Evolutionary conservation across 306 rosid species (phyloP).

Genomic region (Trichosanthes cucumerina): DNA sequence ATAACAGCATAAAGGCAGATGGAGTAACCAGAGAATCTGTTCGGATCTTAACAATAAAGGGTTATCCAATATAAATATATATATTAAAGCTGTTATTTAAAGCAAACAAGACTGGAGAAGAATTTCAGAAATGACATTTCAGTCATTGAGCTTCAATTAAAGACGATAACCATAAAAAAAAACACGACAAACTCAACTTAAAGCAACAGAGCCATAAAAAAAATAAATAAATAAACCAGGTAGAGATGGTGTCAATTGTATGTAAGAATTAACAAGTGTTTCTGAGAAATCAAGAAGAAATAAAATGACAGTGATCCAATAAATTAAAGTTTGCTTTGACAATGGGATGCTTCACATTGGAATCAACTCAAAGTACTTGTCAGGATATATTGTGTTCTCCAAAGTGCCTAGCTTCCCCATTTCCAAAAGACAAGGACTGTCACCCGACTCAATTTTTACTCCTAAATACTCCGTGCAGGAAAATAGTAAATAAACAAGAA

Average conservation of each 20-base stretch:
- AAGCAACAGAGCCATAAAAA: neutral
- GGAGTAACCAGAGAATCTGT: neutral
- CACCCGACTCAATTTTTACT: neutral
- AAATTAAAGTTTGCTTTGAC: neutral
- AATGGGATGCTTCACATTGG: neutral
- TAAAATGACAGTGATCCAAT: neutral
- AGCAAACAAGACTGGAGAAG: neutral
- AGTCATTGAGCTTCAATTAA: neutral
- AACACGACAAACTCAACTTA: neutral
- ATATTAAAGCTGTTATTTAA: neutral
- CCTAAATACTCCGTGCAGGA: neutral
- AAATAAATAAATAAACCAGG: neutral
- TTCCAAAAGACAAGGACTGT: neutral
- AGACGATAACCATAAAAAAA: neutral
- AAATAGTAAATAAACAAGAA: neutral
- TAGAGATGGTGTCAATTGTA: neutral
- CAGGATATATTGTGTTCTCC: neutral
- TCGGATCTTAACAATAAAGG: neutral
- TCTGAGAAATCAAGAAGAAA: neutral
- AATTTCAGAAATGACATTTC: neutral
- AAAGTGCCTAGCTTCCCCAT: neutral
- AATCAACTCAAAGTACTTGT: neutral
- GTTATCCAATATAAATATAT: neutral
- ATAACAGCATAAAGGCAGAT: neutral
- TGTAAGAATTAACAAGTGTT: neutral